Base-by-base conservation (phyloP, 768 basidiomycete species). In the Ephemerocybe angulata region DNA sequence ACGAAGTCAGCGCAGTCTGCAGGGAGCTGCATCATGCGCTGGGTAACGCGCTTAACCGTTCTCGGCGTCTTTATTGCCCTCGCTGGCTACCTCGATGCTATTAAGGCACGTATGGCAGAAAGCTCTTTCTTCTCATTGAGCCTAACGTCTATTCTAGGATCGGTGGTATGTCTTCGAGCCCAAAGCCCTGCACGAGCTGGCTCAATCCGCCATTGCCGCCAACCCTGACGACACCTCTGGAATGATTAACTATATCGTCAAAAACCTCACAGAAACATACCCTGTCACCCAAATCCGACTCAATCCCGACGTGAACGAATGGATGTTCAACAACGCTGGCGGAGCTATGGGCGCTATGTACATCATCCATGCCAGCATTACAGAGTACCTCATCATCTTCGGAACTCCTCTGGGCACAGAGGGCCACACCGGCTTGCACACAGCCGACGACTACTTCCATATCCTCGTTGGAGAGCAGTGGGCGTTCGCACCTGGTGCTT, bases 311-410 rank as follows among this genome's bases (percentile, higher is more conserved):
- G 66, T 80, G 21, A 75, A 76, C 33, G 94, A 98, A 64, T 98
- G 96, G 96, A 83, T 97, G 24, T 90, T 96, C 72, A 98, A 86
- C 76, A 98, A 98, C 63, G 95, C 96, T 0, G 97, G 95, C 11
- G 97, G 97, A 56, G 94, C 94, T 1, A 98, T 96, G 95, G 94
- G 94, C 40, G 87, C 87, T 30, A 98, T 99, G 96, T 97, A 94
- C 69, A 81, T 98, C 72, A 91, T 98, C 60, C 97, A 98, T 64
- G 93, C 96, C 17, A 88, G 85, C 72, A 87, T 99, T 63, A 98
- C 96, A 10, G 97, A 99, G 75, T 99, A 96, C 74, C 82, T 93
- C 61, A 93, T 93, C 68, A 87, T 98, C 62, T 97, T 97, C 60
- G 95, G 97, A 3, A 96, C 95, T 0, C 93, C 97, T 0, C 78